Evolutionary conservation across 2,329 filamentous ascomycete species (phyloP).

Genomic region (Diaporthe helianthi): DNA sequence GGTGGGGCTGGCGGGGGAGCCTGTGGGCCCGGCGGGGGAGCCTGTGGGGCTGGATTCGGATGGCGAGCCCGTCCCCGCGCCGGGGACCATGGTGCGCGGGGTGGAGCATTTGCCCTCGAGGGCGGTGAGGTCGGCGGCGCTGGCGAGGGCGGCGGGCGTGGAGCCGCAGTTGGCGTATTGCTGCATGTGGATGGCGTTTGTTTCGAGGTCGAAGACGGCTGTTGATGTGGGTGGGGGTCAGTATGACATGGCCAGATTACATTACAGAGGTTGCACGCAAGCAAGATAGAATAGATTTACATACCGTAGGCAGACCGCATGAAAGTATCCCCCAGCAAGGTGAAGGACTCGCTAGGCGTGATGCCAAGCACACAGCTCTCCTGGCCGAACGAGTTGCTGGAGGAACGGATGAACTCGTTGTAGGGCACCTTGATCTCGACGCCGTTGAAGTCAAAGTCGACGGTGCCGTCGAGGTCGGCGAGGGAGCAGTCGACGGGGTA

Average conservation of each 20-base stretch:
- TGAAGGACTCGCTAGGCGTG: conserved; percentile 53
- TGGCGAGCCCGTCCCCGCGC: not conserved
- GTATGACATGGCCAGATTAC: too few species aligned
- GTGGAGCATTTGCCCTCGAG: conserved; percentile 38
- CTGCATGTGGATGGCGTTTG: conserved; percentile 55
- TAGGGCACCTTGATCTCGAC: conserved; percentile 58
- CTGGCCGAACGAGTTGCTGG: conserved; percentile 37
- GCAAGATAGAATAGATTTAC: too few species aligned
- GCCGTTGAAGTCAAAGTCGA: conserved; percentile 58
- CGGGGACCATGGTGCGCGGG: not conserved
- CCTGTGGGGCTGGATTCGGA: conserved; percentile 1
- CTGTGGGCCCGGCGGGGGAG: too few species aligned
- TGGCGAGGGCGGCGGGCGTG: conserved; percentile 49
- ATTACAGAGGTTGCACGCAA: not conserved
- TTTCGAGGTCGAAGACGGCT: conserved; percentile 61
- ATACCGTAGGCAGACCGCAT: conserved; percentile 61
- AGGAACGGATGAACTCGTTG: conserved; percentile 54
- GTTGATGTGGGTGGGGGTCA: conserved; percentile 19
- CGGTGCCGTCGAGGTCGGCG: conserved; percentile 48
- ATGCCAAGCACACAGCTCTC: conserved; percentile 58
- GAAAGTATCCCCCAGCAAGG: conserved; percentile 66
- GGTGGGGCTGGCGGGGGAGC: not conserved
- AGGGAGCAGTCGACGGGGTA: conserved; percentile 55
- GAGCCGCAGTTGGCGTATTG: conserved; percentile 60
- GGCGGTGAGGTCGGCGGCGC: conserved; percentile 40